A percentile compares a stretch with the other conserved stretches of the same genome.
These are phyloP conservation scores for Zymoseptoria brevis DNA, from an alignment of 2,329 filamentous ascomycete genomes.

Conservation along the genomic window DNA sequence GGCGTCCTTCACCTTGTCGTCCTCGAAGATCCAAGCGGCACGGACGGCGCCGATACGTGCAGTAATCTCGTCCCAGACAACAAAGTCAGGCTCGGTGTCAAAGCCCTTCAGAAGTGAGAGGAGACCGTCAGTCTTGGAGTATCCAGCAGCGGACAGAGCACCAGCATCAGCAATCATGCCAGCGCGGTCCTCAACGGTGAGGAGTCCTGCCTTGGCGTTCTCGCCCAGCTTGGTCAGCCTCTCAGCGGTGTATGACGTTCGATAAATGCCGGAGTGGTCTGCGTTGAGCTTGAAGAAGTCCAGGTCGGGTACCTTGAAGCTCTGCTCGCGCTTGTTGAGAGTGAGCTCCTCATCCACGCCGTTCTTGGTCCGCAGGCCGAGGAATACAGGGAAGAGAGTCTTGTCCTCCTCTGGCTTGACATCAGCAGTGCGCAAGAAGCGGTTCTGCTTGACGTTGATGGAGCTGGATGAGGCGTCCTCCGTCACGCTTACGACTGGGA, in stretches of 20 bases:
- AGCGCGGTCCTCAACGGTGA: constrained; percentile 83
- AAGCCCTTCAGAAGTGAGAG: constrained; percentile 80
- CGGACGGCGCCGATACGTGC: constrained; percentile 71
- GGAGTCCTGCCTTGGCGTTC: constrained; percentile 69
- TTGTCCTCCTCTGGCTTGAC: constrained; percentile 88
- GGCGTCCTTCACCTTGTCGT: constrained; percentile 61
- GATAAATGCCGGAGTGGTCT: constrained; percentile 86
- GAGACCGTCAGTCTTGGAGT: constrained; percentile 86
- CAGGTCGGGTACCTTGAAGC: constrained; percentile 66
- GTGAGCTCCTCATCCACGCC: constrained; percentile 72
- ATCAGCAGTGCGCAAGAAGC: constrained; percentile 85
- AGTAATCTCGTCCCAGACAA: constrained; percentile 91
- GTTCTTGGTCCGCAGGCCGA: constrained; percentile 76
- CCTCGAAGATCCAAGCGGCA: constrained; percentile 82
- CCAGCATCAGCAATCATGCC: constrained; percentile 87
- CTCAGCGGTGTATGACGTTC: constrained; percentile 77
- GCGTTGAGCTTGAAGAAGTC: constrained; percentile 97
- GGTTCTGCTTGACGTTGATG: constrained; percentile 87
- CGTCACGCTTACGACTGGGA: constrained; percentile 80
- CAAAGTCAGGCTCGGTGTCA: constrained; percentile 71
- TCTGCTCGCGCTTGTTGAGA: constrained; percentile 62
- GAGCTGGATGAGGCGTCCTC: constrained; percentile 62
- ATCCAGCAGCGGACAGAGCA: constrained; percentile 79
- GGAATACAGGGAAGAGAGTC: constrained; percentile 80
- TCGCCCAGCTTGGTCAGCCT: constrained; percentile 80